Evolutionary conservation across 176 grass and related monocot species (phyloP).

Genomic region (Elymus sibiricus): DNA sequence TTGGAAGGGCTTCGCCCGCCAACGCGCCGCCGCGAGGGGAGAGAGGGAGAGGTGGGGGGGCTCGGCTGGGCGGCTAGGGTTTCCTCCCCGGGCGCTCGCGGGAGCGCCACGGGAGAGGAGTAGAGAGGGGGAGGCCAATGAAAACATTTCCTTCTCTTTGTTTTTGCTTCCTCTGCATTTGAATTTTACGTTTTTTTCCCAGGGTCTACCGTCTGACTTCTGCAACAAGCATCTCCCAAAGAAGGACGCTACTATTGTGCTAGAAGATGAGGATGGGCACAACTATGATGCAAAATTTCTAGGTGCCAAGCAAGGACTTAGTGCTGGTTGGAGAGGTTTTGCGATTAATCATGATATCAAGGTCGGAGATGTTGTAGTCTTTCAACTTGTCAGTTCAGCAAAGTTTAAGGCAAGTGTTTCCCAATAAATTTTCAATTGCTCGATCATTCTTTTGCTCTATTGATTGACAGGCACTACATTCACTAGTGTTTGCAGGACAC

Average conservation of each 20-base stretch:
- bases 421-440: background rate
- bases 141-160: background rate
- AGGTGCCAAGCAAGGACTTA: conserved; percentile 35
- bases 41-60: too few species aligned
- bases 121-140: too few species aligned
- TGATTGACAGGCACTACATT: background rate
- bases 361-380: conserved; percentile 35
- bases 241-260: conserved; percentile 3
- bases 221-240: conserved; percentile 53
- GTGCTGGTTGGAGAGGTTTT: conserved; percentile 49
- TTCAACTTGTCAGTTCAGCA: conserved; percentile 28
- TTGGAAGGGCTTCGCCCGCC: too few species aligned
- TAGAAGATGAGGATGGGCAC: conserved; percentile 44
- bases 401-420: conserved; percentile 42
- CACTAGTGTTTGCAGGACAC: background rate
- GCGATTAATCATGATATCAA: conserved; percentile 33
- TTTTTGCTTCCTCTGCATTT: conserved; percentile 1
- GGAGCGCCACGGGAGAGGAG: too few species aligned
- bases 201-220: conserved; percentile 37
- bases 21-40: too few species aligned
- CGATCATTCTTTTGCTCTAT: background rate
- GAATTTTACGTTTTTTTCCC: background rate
- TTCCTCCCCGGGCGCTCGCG: too few species aligned
- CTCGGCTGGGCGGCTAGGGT: too few species aligned
- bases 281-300: conserved; percentile 15